phyloP scores from a whole-genome alignment of 2,329 filamentous ascomycete species.

The Fonsecaea monophora region DNA sequence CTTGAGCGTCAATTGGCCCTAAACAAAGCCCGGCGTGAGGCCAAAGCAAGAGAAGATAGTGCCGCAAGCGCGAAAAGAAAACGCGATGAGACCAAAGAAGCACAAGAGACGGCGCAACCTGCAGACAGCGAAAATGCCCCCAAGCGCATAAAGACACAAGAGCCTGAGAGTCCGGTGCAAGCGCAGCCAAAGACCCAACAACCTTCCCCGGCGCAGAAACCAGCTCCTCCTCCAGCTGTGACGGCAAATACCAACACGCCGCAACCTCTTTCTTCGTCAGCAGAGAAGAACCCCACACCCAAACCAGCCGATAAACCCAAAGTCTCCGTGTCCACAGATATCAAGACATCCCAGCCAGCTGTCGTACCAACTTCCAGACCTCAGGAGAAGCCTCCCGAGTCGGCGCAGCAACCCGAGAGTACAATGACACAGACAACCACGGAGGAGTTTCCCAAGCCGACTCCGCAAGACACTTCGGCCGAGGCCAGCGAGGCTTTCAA shows the following conservation, averaged over 20 bases:
- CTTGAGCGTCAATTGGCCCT: slow-evolving; percentile 38
- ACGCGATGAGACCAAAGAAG: slow-evolving; percentile 33
- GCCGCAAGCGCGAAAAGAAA: slow-evolving; percentile 37
- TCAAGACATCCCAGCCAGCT: slow-evolving; percentile 25
- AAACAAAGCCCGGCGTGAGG: slow-evolving; percentile 37
- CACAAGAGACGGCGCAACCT: slow-evolving; percentile 21
- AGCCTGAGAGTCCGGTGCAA: slow-evolving; percentile 26
- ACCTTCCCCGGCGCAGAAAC: slow-evolving; percentile 10
- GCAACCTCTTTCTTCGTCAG: background rate
- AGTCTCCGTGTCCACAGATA: slow-evolving; percentile 20
- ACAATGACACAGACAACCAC: slow-evolving; percentile 34
- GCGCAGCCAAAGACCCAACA: slow-evolving; percentile 20
- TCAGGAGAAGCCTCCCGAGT: slow-evolving; percentile 28
- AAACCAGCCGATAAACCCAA: slow-evolving; percentile 28
- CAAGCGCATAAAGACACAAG: slow-evolving; percentile 37
- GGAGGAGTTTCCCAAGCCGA: slow-evolving; percentile 37
- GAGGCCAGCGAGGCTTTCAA: slow-evolving; percentile 47
- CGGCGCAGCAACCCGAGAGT: slow-evolving; percentile 33
- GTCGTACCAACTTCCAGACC: slow-evolving; percentile 18
- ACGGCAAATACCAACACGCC: slow-evolving; percentile 4
- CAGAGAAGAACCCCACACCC: slow-evolving; percentile 21
- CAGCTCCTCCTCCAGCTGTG: slow-evolving; percentile 9
- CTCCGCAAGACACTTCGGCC: slow-evolving; percentile 42
- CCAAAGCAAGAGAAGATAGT: slow-evolving; percentile 36
- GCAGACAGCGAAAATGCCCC: slow-evolving; percentile 31